Base-by-base conservation (phyloP, 2,329 filamentous ascomycete genomes). In the Biscogniauxia marginata region DNA sequence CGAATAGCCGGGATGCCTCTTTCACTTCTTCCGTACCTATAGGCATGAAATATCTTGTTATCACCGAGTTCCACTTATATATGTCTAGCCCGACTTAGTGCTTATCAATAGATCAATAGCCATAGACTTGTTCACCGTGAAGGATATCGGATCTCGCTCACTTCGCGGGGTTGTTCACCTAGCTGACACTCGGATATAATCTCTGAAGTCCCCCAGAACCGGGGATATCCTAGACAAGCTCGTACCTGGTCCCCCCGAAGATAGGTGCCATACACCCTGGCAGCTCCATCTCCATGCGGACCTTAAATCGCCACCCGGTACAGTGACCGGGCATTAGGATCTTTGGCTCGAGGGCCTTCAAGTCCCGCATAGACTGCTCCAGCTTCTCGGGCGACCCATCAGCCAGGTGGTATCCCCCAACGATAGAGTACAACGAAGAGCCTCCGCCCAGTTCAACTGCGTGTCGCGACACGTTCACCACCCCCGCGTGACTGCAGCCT, bases 251-350 rank as follows among this genome's bases (percentile, higher is more conserved):
- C 3, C 80, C 80, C 13, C 80, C 79, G 11, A 79, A 79, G 20
- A 76, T 77, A 23, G 80, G 80, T 7, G 79, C 78, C 56, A 83
- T 62, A 3, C 70, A 69, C 2, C 79, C 79, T 0, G 78, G 77
- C 75, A 82, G 79, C 39, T 73, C 69, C 57, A 74, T 77, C 65
- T 83, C 79, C 58, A 82, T 80, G 46, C 74, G 73, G 59, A 77
- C 77, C 65, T 82, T 83, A 34, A 79, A 80, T 58, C 79, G 72
- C 80, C 80, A 84, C 5, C 81, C 81, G 0, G 80, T 79, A 61
- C 80, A 84, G 65, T 84, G 81, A 0, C 81, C 81, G 0, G 81
- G 79, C 65, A 84, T 72, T 3, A 84, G 63, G 0, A 84, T 70
- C 11, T 75, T 75, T 0, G 79, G 78, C 51, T 76, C 71, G 3